phyloP scores from a whole-genome alignment of 2,329 filamentous ascomycete genomes.

The Zelopaecilomyces penicillatus region DNA sequence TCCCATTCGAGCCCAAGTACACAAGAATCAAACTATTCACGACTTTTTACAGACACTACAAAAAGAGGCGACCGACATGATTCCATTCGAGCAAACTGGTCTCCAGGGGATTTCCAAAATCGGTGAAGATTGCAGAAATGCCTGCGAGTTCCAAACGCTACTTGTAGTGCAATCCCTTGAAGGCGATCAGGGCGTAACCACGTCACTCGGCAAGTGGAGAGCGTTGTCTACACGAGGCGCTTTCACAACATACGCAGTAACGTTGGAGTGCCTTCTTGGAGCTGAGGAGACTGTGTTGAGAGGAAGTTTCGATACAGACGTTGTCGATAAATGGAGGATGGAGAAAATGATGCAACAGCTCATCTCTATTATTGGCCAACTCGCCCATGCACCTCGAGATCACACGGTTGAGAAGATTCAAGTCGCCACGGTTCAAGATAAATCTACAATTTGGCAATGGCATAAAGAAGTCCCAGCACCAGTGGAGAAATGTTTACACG shows the following conservation, averaged over 20 bases:
- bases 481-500: conserved; percentile 1
- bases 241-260: not conserved
- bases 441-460: conserved; percentile 1
- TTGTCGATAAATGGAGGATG: not conserved
- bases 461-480: not conserved
- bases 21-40: not conserved
- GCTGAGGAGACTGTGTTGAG: not conserved
- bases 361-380: not conserved
- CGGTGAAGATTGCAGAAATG: not conserved
- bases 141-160: conserved; percentile 13
- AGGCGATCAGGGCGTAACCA: too few species aligned
- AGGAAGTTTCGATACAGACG: conserved; percentile 1
- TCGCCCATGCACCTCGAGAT: not conserved
- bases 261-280: not conserved
- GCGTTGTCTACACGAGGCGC: too few species aligned
- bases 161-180: conserved; percentile 15
- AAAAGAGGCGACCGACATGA: conserved; percentile 13
- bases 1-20: not conserved
- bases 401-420: not conserved
- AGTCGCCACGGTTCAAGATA: not conserved
- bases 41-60: conserved; percentile 10
- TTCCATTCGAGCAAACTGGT: conserved; percentile 16
- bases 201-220: too few species aligned
- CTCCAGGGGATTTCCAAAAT: conserved; percentile 18
- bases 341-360: not conserved